Evolutionary conservation across 768 basidiomycete genomes (phyloP), one percentile per base, ranked within the genome.

Genomic region (Mycena rosella): DNA sequence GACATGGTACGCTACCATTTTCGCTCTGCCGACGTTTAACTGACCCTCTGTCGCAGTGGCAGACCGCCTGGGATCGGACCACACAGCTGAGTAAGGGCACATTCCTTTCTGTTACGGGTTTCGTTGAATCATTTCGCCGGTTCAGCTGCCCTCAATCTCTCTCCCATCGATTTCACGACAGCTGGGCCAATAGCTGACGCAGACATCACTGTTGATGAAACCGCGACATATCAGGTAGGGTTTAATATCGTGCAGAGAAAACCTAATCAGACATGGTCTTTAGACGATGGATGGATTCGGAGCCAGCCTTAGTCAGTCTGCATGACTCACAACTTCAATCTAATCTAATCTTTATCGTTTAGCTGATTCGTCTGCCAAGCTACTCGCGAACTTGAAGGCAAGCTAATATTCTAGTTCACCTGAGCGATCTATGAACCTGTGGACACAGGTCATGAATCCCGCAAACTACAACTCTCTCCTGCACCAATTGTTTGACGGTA

Each of bases 321-420:
- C 45, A n/a, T 14, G 13, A 3, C 15, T 53, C 38, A 17, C 13
- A 2, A 5, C 15, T 13, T 49, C 27, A 27, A 45, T 68, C 27
- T 7, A 7, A 29, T 51, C 51, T 61, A 58, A 56, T 71, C 14
- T 10, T 48, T 30, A 49, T 34, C 42, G 10, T 17, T 51, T 20
- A 87, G 86, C 87, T 17, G 86, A 87, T 71, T 85, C 85, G 20
- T 85, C 85, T 27, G 86, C 86, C 4, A 75, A 73, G 27, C 72
- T 85, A 29, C 70, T 87, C 8, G 81, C 72, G 72, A 78, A 78
- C 51, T 73, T 87, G 63, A 87, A 87, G 81, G 86, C 83, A 51
- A 20, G n/a, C 26, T 17, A n/a, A n/a, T n/a, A n/a, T n/a, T n/a
- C n/a, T n/a, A n/a, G n/a, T n/a, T n/a, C n/a, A n/a, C n/a, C n/a